phyloP scores from a whole-genome alignment of 257 asterid genomes.

The Paraleonurus japonicus region DNA sequence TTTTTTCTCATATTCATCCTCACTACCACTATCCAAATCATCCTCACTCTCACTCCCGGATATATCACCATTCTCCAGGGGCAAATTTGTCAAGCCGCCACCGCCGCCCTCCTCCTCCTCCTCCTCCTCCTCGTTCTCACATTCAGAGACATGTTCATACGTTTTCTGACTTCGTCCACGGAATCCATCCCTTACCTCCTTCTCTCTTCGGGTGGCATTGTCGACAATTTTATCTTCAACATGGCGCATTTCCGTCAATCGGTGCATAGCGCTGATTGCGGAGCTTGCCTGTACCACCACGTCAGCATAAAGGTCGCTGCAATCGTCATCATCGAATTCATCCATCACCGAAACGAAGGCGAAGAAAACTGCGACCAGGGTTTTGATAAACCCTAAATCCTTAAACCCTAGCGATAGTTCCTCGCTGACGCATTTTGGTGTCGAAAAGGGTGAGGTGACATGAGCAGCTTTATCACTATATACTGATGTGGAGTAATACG shows the following conservation, averaged over 20 bases:
- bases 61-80: slow-evolving; percentile 18
- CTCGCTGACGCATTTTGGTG: slow-evolving; percentile 13
- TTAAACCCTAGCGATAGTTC: slow-evolving; percentile 24
- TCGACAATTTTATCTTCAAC: not conserved
- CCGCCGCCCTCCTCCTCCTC: slow-evolving; percentile 12
- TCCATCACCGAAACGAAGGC: slow-evolving; percentile 30
- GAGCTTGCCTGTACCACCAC: slow-evolving; percentile 57
- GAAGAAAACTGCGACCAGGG: not conserved
- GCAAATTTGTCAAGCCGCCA: slow-evolving; percentile 21
- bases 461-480: not conserved
- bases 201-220: slow-evolving; percentile 18
- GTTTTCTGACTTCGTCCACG: slow-evolving; percentile 1
- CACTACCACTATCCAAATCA: slow-evolving; percentile 34
- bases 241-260: slow-evolving; percentile 22
- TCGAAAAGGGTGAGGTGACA: not conserved
- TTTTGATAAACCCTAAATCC: slow-evolving; percentile 25
- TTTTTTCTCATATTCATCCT: slow-evolving; percentile 11
- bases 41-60: slow-evolving; percentile 38
- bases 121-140: slow-evolving; percentile 15
- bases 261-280: slow-evolving; percentile 40
- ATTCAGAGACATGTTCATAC: slow-evolving; percentile 2
- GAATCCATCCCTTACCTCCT: slow-evolving; percentile 8
- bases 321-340: slow-evolving; percentile 49
- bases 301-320: slow-evolving; percentile 63
- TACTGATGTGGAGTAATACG: not conserved